Base-by-base conservation (phyloP, 176 grass and related monocot genomes). In the Areca catechu region DNA sequence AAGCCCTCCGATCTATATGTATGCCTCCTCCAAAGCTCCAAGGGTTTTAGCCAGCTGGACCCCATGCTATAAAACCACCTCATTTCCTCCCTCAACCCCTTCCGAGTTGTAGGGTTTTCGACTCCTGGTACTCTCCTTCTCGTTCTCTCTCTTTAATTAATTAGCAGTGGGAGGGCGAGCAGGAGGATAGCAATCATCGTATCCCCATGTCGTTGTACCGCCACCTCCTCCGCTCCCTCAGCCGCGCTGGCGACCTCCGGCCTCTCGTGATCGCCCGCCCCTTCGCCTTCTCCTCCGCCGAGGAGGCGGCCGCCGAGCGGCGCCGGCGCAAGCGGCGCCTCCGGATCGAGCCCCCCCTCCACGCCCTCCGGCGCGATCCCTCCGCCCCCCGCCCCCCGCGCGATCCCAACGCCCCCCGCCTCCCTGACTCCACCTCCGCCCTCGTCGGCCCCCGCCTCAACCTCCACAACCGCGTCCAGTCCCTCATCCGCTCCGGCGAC, bases 341-440 rank as follows among this genome's bases (percentile, higher is more conserved):
- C 71, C 76, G 82, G 10, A 85, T 79, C 54, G 82, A 85, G 56
- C 82, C 82, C 1, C 82, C 82, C 61, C 71, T 85, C n/a, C 71
- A 85, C 65, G 82, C 71, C 15, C 76, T 79, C 4, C 76, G 76
- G 4, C 69, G 74, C n/a, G 74, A 73, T 0, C 76, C 76, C 4
- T 63, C 71, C 25, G 1, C 57, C 57, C 16, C 57, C 29, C 57
- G 25, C 25, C 57, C 57, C 17, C 57, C 57, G 7, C 57, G 24
- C 57, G 16, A 5, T 24, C 25, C 17, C 57, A 60, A 25, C 57
- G 57, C 57, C 4, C 29, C 57, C 57, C 19, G 3, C 57, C n/a
- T 58, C 66, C 2, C 66, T 10, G 34, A 43, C 34, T 43, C 34
- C 34, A 43, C 34, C 34, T 43, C 34, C 34, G 34, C 34, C 34